Base-by-base conservation (phyloP, 352 stramenopile genomes). In the Globisporangium cylindrosporum region DNA sequence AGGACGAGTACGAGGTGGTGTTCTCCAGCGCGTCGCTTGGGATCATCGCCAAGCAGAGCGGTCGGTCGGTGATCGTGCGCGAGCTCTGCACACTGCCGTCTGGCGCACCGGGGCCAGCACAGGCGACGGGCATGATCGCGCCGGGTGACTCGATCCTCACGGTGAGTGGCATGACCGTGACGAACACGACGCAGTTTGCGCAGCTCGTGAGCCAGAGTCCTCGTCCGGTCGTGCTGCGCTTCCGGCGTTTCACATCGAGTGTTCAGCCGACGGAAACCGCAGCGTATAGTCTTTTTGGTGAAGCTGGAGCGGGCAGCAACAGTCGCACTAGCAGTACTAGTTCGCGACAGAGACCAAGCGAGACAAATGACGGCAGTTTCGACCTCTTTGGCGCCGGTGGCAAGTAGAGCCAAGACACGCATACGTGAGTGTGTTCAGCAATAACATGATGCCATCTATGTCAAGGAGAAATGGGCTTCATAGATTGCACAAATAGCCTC, bases 1-100 rank as follows among this genome's bases (percentile, higher is more conserved):
- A 78, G 20, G 73, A 90, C 34, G 85, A 92, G 55, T 95, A 91
- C 64, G 88, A 95, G 63, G 76, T 94, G 9, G 73, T 85, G 51
- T 95, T 95, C 63, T 67, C 75, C 10, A 74, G 72, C 12, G 65
- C 71, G 15, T 74, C 86, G 22, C 72, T 95, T 24, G 88, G 88
- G 8, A 70, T 95, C 24, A 79, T 92, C 38, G 85, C 86, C 43
- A 90, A 90, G 67, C 81, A 93, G 67, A 91, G 78, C 59, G 77
- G 78, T 0, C 62, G 49, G 15, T 73, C 73, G 3, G 86, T 95
- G 57, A 82, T 93, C 29, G 88, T 95, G 32, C 81, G 82, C 6
- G 86, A 94, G 70, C 93, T 86, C 53, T 72, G 73, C 14, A 62
- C 46, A 32, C 70, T 92, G 9, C 69, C 73, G 6, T 88, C 79